Evolutionary conservation across 164 flowering plant genomes (phyloP), one percentile per base, ranked within the genome.

Genomic region (Magnolia sinica): DNA sequence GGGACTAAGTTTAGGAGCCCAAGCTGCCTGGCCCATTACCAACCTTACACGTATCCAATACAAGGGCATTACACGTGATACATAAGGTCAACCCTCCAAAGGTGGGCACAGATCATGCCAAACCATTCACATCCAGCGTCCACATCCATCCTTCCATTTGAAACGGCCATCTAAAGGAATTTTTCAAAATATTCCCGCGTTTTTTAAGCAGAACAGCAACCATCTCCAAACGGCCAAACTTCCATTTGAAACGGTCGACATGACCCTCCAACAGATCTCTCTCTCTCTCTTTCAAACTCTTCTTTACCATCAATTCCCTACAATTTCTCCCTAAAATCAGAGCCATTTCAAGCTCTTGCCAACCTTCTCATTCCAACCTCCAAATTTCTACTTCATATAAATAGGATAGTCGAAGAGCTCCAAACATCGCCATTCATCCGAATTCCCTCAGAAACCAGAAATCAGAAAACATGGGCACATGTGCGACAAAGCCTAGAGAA

Each of bases 401-500:
- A 37, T 37, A 37, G 45, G 45, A 4, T 37, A 5, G 6, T 5
- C 7, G 45, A 37, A 37, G 45, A 37, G 45, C 7, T 37, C 45
- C 45, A 37, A 37, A 24, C 75, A 55, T 75, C 52, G 31, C 64
- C 65, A 45, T 58, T 79, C 52, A 16, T 72, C 23, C 11, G 23
- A 19, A 50, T 14, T 51, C 64, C 16, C 16, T 31, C 72, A 4
- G n/a, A 51, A 13, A 63, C 50, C 29, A 27, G 29, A 27, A 27
- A 27, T 27, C 2, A 27, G 29, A 27, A 27, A 59, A 24, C 2
- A 81, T 81, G 83, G 83, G 83, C 45, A 76, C 78, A 50, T 81
- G 76, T 24, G 76, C 76, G 23, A 74, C 58, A 70, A 65, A 24
- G 66, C 71, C 76, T 22, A 74, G 51, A 66, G 76, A 22, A 29